These are phyloP conservation scores for Leccinum holopus DNA, from an alignment of 1,284 basidiomycete genomes.

Conservation along the genomic window DNA sequence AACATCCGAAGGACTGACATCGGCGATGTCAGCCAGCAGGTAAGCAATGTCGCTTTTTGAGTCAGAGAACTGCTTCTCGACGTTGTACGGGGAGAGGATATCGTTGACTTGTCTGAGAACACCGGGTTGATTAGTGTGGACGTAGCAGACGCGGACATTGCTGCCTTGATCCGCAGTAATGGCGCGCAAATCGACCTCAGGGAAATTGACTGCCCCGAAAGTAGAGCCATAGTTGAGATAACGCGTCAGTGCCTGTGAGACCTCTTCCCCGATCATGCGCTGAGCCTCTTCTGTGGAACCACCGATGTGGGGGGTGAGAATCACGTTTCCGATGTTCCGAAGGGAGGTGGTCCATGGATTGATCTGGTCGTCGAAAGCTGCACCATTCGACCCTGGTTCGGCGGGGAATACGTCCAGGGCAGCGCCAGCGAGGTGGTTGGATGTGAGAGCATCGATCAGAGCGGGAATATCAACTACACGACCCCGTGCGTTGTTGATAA, in stretches of 20 bases:
- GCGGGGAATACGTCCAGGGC: constrained; percentile 95
- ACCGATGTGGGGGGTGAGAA: constrained; percentile 97
- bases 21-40: constrained; percentile 93
- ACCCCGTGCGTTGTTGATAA: constrained; percentile 98
- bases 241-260: constrained; percentile 79
- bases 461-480: constrained; percentile 95
- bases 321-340: constrained; percentile 79
- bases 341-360: constrained; percentile 81
- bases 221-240: constrained; percentile 95
- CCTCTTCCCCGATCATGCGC: constrained; percentile 96
- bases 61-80: constrained; percentile 99
- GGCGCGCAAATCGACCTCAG: constrained; percentile 94
- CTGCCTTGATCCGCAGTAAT: constrained; percentile 84
- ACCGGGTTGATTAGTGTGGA: constrained; percentile 97
- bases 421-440: constrained; percentile 88
- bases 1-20: constrained; percentile 84
- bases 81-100: constrained; percentile 90
- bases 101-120: constrained; percentile 96
- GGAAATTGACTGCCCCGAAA: constrained; percentile 96
- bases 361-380: constrained; percentile 81
- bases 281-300: constrained; percentile 99
- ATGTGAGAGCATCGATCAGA: constrained; percentile 78
- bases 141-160: constrained; percentile 90
- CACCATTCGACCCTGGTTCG: constrained; percentile 91
- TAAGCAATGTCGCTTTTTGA: constrained; percentile 95